Evolutionary conservation across 2,329 filamentous ascomycete genomes (phyloP), one percentile per base, ranked within the genome.

Genomic region (Pseudopyricularia javanii): DNA sequence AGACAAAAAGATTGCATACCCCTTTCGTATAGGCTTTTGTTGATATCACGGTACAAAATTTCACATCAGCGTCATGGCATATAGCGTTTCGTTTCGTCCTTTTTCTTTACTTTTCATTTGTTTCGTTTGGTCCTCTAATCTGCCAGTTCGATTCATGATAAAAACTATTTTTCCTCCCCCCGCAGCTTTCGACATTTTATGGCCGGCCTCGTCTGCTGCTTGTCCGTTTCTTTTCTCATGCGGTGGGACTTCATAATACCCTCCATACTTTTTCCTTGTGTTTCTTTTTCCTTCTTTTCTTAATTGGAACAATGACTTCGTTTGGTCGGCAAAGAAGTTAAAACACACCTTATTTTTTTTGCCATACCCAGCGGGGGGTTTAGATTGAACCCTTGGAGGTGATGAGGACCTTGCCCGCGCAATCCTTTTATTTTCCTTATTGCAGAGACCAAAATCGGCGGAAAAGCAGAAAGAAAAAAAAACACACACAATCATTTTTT

Each of bases 1-100:
- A 57, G 68, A 69, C 64, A 64, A 66, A 64, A 70, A 69, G 68
- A 69, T 69, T 70, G 66, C 66, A 66, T 70, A 67, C 62, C 70
- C 68, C 66, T 65, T 66, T 66, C 66, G 66, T 67, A 67, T 62
- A 64, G 63, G 65, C 61, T 61, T 60, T 64, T 60, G 57, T 58
- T 51, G 51, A 57, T 54, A 56, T 48, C 50, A 52, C 55, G 60
- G 57, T 58, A 60, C 40, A 45, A 45, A 45, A 45, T 45, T 45
- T 24, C 40, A 45, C 57, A 61, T 63, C 65, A 70, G 69, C 67
- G 70, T 62, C 66, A 70, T 69, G 69, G 70, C 70, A 72, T 72
- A 30, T 66, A 73, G 70, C 70, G 70, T 70, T 67, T 67, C 67
- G 62, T 64, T 68, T 62, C 58, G 58, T 59, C 64, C 64, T 59